Evolutionary conservation across 495 filamentous ascomycete genomes (phyloP), one percentile per base, ranked within the genome.

Genomic region (Ramalina intermedia): DNA sequence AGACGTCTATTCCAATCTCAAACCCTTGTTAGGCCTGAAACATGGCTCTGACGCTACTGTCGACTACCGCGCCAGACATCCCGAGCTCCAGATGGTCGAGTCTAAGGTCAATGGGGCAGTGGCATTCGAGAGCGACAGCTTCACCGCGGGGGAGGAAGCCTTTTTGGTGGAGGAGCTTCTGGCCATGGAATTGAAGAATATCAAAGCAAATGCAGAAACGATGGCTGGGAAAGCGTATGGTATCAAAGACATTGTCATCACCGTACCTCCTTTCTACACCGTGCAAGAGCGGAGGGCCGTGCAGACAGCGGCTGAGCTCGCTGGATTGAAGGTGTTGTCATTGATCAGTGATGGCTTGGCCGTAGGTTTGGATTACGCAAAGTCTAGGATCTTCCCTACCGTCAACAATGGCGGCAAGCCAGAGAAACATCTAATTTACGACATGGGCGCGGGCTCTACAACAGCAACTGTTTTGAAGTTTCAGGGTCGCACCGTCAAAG

Each of bases 371-470:
- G 91, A 99, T 63, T 99, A 96, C 62, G 91, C 91, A 17, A 96
- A 86, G 14, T 82, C 76, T 57, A 76, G 91, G 55, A 85, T 79
- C 18, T 99, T 99, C 66, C 86, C 87, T 14, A 84, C 73, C 52
- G 69, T 93, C 36, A 83, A 75, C 38, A 81, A 90, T 48, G 89
- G 87, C 41, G 81, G 80, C 55, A 89, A 86, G 69, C 85, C 91
- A 3, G 91, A 99, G 63, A 76, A 84, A 57, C 87, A 99, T 61
- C 70, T 99, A 59, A 77, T 99, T 16, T 96, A 87, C 56, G 93
- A 99, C 57, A 96, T 96, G 89, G 91, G 91, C 50, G 91, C 91
- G 58, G 91, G 91, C 8, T 94, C 87, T n/a, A 86, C 93, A 14
- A 94, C 87, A 49, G 91, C 90, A n/a, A 93, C 88, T 7, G 71